Evolutionary conservation across 192 early-diverging fungal genomes (phyloP).

Genomic region (Coemansia umbellata): DNA sequence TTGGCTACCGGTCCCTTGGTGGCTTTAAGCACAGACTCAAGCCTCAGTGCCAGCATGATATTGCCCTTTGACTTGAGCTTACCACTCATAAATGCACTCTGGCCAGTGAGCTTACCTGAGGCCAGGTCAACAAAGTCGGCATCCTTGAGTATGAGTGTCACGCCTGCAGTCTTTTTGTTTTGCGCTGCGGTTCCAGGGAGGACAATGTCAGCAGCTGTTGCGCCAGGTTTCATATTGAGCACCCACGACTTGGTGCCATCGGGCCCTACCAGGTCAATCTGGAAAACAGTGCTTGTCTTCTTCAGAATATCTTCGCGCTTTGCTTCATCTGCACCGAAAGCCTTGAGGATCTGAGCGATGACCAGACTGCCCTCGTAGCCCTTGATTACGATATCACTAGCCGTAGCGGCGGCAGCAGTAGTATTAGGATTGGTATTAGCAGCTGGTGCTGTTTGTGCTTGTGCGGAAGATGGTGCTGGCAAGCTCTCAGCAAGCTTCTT

Average conservation of each 20-base stretch:
- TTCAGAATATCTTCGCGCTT: constrained; percentile 63
- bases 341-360: constrained; percentile 63
- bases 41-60: constrained; percentile 69
- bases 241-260: constrained; percentile 74
- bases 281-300: constrained; percentile 82
- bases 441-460: not conserved
- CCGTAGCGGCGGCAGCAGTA: constrained; percentile 13
- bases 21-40: constrained; percentile 64
- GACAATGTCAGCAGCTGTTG: constrained; percentile 56
- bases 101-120: constrained; percentile 81
- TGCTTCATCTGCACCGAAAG: constrained; percentile 56
- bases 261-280: constrained; percentile 76
- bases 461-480: constrained; percentile 3
- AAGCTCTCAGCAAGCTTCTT: constrained; percentile 50
- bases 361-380: constrained; percentile 77
- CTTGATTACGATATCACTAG: constrained; percentile 51
- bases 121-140: constrained; percentile 78
- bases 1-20: constrained; percentile 57
- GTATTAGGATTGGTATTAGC: constrained; percentile 10
- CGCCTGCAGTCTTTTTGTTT: constrained; percentile 67
- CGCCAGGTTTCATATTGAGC: constrained; percentile 79
- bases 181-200: constrained; percentile 53
- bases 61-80: constrained; percentile 85
- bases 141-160: constrained; percentile 68
- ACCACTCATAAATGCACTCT: constrained; percentile 88